Conservation (phyloP, 78 protist genomes). For the Pigoraptor vietnamica region DNA sequence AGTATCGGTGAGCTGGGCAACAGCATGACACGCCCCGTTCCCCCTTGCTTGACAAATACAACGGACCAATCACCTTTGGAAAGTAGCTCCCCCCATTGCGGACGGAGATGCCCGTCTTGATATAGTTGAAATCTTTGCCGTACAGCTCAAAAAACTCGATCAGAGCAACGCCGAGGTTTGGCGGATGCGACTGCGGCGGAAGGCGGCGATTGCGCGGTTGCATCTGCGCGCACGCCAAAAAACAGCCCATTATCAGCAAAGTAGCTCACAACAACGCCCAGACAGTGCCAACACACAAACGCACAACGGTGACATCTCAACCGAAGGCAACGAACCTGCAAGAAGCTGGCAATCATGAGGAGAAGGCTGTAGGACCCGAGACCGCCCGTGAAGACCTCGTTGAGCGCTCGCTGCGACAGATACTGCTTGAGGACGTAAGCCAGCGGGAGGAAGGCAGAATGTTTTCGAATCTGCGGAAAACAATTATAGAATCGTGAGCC, state of each 20-base stretch:
- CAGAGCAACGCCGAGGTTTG: conserved; percentile 40
- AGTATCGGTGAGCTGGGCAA: not conserved
- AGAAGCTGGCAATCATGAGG: conserved; percentile 49
- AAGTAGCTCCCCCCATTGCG: conserved; percentile 16
- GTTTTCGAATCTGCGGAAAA: not conserved
- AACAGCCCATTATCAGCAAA: not conserved
- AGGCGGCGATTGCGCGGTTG: not conserved
- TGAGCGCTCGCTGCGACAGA: conserved; percentile 45
- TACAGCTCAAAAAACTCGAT: conserved; percentile 47
- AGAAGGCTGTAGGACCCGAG: conserved; percentile 52
- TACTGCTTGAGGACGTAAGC: conserved; percentile 1
- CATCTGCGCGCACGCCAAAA: not conserved
- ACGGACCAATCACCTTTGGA: not conserved
- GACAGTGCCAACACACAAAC: not conserved
- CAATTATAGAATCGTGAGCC: too few species aligned
- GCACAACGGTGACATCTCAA: not conserved
- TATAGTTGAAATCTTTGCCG: conserved; percentile 28
- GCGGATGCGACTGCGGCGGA: not conserved
- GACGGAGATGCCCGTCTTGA: conserved; percentile 13
- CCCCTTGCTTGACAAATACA: too few species aligned
- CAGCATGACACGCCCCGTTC: too few species aligned
- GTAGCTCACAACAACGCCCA: not conserved
- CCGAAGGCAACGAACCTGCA: conserved; percentile 36
- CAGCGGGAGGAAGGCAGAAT: conserved; percentile 21
- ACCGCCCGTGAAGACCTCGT: conserved; percentile 79